phyloP scores from a whole-genome alignment of 2,329 filamentous ascomycete genomes.

The Fusarium protoensiforme region DNA sequence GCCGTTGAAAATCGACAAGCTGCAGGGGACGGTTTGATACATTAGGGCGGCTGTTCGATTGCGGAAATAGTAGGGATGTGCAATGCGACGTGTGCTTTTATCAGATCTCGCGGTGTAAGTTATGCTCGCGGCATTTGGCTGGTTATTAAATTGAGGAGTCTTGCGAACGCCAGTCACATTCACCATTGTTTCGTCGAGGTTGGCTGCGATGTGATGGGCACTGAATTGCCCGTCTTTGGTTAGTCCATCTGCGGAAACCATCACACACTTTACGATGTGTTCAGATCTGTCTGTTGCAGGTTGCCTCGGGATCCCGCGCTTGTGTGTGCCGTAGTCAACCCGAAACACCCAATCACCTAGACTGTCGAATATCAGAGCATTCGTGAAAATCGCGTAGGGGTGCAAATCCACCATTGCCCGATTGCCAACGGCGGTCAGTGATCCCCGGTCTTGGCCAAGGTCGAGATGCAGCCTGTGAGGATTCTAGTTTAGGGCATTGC shows the following conservation, averaged over 20 bases:
- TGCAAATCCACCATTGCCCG: slow-evolving; percentile 12
- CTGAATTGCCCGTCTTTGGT: slow-evolving; percentile 17
- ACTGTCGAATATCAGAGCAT: slow-evolving; percentile 11
- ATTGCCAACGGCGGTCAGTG: neutral
- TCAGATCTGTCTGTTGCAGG: neutral
- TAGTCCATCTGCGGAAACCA: slow-evolving; percentile 31
- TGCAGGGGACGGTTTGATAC: slow-evolving; percentile 38
- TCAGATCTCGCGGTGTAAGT: slow-evolving; percentile 33
- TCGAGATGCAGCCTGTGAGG: slow-evolving; percentile 6
- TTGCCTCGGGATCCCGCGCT: slow-evolving; percentile 7
- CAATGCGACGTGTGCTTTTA: slow-evolving; percentile 20
- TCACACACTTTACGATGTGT: slow-evolving; percentile 11
- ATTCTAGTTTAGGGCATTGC: slow-evolving; percentile 16
- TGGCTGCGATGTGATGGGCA: slow-evolving; percentile 12
- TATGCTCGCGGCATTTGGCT: slow-evolving; percentile 1
- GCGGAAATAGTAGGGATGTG: slow-evolving; percentile 34
- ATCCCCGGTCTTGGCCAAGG: slow-evolving; percentile 10
- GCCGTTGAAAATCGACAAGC: slow-evolving; percentile 40
- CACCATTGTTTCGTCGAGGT: slow-evolving; percentile 3
- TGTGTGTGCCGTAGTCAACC: neutral
- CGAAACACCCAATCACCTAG: neutral
- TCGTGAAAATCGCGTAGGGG: slow-evolving; percentile 5
- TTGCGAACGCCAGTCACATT: slow-evolving; percentile 16
- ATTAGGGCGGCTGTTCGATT: slow-evolving; percentile 16
- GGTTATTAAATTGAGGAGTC: neutral